phyloP scores from a whole-genome alignment of 2,329 filamentous ascomycete genomes.

The Teratosphaeria destructans region DNA sequence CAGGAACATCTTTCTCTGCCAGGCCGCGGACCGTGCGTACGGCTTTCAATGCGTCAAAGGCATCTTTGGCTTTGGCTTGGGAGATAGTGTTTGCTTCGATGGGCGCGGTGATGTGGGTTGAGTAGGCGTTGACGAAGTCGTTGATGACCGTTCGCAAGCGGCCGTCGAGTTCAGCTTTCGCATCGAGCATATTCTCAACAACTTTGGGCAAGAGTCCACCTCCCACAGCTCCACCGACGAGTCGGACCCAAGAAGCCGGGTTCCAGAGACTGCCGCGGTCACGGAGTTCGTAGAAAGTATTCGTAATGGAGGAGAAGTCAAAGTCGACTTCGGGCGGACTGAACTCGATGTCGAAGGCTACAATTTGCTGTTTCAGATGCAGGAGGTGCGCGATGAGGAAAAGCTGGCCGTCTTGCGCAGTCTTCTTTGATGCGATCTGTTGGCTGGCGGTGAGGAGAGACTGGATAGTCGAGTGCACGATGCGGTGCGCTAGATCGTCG shows the following conservation, averaged over 20 bases:
- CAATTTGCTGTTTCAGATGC: slow-evolving; percentile 87
- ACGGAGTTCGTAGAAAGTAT: slow-evolving; percentile 57
- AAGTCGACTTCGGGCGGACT: slow-evolving; percentile 55
- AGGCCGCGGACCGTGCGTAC: slow-evolving; percentile 39
- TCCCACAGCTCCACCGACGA: slow-evolving; percentile 37
- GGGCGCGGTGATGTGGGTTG: slow-evolving; percentile 45
- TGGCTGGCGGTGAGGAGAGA: slow-evolving; percentile 67
- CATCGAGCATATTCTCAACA: slow-evolving; percentile 61
- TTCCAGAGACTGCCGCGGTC: slow-evolving; percentile 57
- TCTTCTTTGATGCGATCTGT: slow-evolving; percentile 52
- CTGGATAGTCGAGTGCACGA: slow-evolving; percentile 81
- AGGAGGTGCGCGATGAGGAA: slow-evolving; percentile 94
- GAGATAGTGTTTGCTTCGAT: slow-evolving; percentile 21
- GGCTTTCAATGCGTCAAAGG: slow-evolving; percentile 23
- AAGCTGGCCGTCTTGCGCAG: slow-evolving; percentile 65
- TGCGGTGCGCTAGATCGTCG: slow-evolving; percentile 63
- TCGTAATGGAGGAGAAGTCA: slow-evolving; percentile 56
- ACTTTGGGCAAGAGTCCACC: slow-evolving; percentile 51
- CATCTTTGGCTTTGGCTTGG: slow-evolving; percentile 6
- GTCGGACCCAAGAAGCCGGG: slow-evolving; percentile 49
- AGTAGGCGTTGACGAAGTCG: slow-evolving; percentile 52
- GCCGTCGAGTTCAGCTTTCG: slow-evolving; percentile 57
- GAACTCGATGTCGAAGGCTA: slow-evolving; percentile 87
- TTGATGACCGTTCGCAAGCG: slow-evolving; percentile 53
- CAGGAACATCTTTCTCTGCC: slow-evolving; percentile 48